A percentile compares a stretch with the other conserved stretches of the same genome.
phyloP scores from a whole-genome alignment of 129 eudicot species.

The carrot (Daucus carota) region DH1_v3.0 NC_030386.2:30947001-30947500 shows the following conservation, averaged over 20 bases:
- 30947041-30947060: not conserved
- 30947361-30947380: not conserved
- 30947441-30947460: not conserved
- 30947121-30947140: not conserved
- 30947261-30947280: not conserved
- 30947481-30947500: no score
- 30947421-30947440: not conserved
- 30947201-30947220: not conserved
- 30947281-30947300: not conserved
- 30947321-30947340: not conserved
- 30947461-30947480: no score
- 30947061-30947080: not conserved
- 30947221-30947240: not conserved
- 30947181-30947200: not conserved
- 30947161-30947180: not conserved
- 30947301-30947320: conserved; percentile 2
- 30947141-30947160: not conserved
- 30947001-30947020: not conserved
- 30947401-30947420: not conserved
- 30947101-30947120: not conserved
- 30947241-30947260: no score
- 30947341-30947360: not conserved
- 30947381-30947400: conserved; percentile 5
- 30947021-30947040: not conserved
- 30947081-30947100: not conserved